These are phyloP conservation scores for Triticum aestivum DNA, from an alignment of 176 grass and related monocot genomes.

Conservation along the genomic window IWGSC_CS_RefSeq_v2.1 NC_057807.1:714096888-714097387, in stretches of 20 bases:
- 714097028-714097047: background rate
- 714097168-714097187: conserved; percentile 33
- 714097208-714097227: background rate
- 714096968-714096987: background rate
- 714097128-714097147: conserved; percentile 90
- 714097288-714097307: background rate
- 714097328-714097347: conserved; percentile 53
- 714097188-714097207: conserved; percentile 35
- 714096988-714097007: background rate
- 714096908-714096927: background rate
- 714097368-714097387: background rate
- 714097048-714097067: background rate
- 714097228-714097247: conserved; percentile 26
- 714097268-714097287: background rate
- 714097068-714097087: background rate
- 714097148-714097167: conserved; percentile 51
- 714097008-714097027: background rate
- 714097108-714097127: conserved; percentile 81
- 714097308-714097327: conserved; percentile 43
- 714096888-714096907: background rate
- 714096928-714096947: background rate
- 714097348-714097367: conserved; percentile 37
- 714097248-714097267: background rate
- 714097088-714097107: conserved; percentile 14
- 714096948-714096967: background rate